Evolutionary conservation across 768 basidiomycete genomes (phyloP), one percentile per base, ranked within the genome.

Genomic region (Kwoniella shandongensis): DNA sequence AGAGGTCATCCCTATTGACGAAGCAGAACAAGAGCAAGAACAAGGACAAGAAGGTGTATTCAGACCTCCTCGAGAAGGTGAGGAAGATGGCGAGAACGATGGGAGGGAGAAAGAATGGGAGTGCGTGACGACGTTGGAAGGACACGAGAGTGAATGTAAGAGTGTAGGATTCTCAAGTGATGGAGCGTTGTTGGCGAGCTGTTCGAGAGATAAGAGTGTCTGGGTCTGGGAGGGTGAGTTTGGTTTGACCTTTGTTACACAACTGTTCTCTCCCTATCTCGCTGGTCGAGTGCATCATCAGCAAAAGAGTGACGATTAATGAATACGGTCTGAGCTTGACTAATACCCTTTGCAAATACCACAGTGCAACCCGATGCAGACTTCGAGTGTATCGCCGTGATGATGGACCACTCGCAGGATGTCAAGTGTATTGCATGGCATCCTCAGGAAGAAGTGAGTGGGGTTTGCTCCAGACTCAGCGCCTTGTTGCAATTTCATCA

Each of bases 331-430:
- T n/a, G n/a, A n/a, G n/a, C n/a, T n/a, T n/a, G n/a, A n/a, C n/a
- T n/a, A n/a, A n/a, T n/a, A n/a, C n/a, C n/a, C n/a, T n/a, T n/a
- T n/a, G n/a, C n/a, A n/a, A n/a, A n/a, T n/a, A n/a, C 2, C 3
- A 50, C 68, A 93, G 93, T 88, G 1, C 87, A 88, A 54, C 91
- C 91, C 10, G 91, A 97, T 70, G 80, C 85, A 13, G 93, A 98
- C 65, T 96, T 94, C 59, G 93, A 97, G 67, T 96, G 92, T 71
- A 83, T 97, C 78, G 86, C 85, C 20, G 96, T 99, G 36, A 79
- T 94, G 64, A 96, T 97, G 91, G 92, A 98, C 65, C 96, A 99
- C 70, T 83, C 82, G 1, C 94, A 98, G 77, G 96, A 99, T 69
- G 92, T 99, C 51, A 99, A 99, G 77, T 87, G 82, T 57, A 86